Evolutionary conservation across 352 stramenopile species (phyloP).

Genomic region (Aphanomyces euteiches): DNA sequence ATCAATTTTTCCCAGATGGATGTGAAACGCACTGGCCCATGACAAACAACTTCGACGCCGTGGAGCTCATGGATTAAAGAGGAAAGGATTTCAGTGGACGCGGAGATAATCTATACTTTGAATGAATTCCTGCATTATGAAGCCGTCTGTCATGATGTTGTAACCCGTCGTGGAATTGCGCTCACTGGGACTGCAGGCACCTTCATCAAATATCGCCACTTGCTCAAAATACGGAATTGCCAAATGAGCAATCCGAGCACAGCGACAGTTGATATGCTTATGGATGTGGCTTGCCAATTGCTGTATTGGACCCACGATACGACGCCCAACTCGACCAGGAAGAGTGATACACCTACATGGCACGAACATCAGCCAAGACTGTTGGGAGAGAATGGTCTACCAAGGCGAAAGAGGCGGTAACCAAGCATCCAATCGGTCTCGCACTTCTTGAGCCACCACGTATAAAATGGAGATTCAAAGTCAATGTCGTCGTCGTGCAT

Average conservation of each 20-base stretch:
- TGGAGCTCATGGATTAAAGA: not conserved
- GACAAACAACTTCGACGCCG: not conserved
- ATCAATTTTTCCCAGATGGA: conserved; percentile 1
- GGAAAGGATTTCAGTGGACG: no score
- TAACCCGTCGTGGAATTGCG: conserved; percentile 1
- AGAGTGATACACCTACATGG: conserved; percentile 48
- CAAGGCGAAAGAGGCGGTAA: conserved; percentile 59
- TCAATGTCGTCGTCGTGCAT: conserved; percentile 61
- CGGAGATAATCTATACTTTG: no score
- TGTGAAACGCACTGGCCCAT: not conserved
- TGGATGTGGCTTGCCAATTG: conserved; percentile 40
- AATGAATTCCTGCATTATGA: no score
- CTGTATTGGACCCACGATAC: conserved; percentile 65
- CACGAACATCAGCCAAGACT: not conserved
- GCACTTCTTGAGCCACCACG: conserved; percentile 69
- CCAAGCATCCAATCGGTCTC: conserved; percentile 73
- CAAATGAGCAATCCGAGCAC: conserved; percentile 54
- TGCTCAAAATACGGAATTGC: conserved; percentile 62
- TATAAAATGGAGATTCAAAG: conserved; percentile 59
- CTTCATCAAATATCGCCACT: conserved; percentile 73
- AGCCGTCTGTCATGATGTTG: not conserved
- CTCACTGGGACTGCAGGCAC: conserved; percentile 2
- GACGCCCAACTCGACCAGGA: conserved; percentile 56
- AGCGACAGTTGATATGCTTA: conserved; percentile 50
- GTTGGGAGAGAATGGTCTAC: not conserved